Evolutionary conservation across 495 filamentous ascomycete genomes (phyloP), one percentile per base, ranked within the genome.

Genomic region (Pyronema omphalodes): DNA sequence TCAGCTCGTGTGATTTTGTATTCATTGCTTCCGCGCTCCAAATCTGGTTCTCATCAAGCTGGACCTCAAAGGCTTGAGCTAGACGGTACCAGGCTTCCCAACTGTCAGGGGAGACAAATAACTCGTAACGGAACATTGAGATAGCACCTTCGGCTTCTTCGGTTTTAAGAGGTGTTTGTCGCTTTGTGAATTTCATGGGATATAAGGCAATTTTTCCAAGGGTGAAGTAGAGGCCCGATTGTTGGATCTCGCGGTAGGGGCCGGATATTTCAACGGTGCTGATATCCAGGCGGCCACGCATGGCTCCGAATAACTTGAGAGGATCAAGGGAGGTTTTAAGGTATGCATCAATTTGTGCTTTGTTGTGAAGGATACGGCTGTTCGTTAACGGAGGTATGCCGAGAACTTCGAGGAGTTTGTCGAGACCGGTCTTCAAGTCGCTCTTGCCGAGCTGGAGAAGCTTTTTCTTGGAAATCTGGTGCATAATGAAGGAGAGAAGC

Each of bases 71-170:
- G 18, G 84, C 83, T 59, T 99, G 91, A 9, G 82, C 91, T 6
- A 95, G 73, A 46, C 91, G 79, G 66, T 89, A 95, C 93, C 91
- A 99, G 0, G 88, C 81, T 66, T 96, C 88, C 91, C 91, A 99
- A 46, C 81, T 78, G 29, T 88, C 82, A 1, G 79, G 77, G 12
- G 79, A 83, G 63, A 87, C 86, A 58, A 94, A 83, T 1, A 99
- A 69, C 59, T 96, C 89, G 55, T 87, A 79, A 52, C 81, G 73
- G 62, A 96, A 81, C 65, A 84, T 93, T 0, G 75, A 79, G 52
- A 83, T 77, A 3, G 84, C 88, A 40, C 88, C 81, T 49, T 89
- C 81, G 40, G 96, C 72, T 60, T 96, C 91, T 53, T 89, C 84
- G 0, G 81, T 88, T 40, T 84, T 83, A 12, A 79, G 79, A 12